Percentiles rank a stretch among this genome's conserved stretches.
phyloP scores from a whole-genome alignment of 148 eudicot genomes.

The Rhododendron kiyosumense region DNA sequence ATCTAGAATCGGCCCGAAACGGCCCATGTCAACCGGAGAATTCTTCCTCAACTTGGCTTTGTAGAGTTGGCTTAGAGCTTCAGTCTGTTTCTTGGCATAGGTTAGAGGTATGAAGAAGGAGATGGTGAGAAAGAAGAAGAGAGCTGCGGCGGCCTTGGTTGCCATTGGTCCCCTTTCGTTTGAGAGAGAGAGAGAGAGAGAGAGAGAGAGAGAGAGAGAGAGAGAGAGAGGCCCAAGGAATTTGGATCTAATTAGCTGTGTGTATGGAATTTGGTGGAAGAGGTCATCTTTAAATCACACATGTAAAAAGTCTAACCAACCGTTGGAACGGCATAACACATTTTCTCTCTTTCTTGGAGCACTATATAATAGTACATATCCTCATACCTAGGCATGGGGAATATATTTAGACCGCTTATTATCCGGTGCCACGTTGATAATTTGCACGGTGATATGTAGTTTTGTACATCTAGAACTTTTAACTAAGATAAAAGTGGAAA shows the following conservation, averaged over 20 bases:
- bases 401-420: not conserved
- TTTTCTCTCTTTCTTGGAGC: not conserved
- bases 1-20: too few relatives aligned
- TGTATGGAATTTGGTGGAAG: not conserved
- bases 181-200: too few relatives aligned
- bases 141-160: not conserved
- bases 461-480: not conserved
- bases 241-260: not conserved
- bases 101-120: conserved; percentile 7
- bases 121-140: not conserved
- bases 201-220: not conserved
- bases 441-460: not conserved
- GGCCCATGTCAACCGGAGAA: too few relatives aligned
- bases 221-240: not conserved
- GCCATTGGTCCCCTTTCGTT: not conserved
- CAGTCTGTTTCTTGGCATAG: conserved; percentile 16
- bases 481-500: not conserved
- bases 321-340: not conserved
- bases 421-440: not conserved
- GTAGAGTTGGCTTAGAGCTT: conserved; percentile 24
- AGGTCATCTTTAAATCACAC: not conserved
- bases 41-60: conserved; percentile 23
- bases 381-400: not conserved
- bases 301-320: conserved; percentile 2
- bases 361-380: not conserved